phyloP scores from a whole-genome alignment of 805 yeast genomes.

The Ogataea salicorniae region DNA sequence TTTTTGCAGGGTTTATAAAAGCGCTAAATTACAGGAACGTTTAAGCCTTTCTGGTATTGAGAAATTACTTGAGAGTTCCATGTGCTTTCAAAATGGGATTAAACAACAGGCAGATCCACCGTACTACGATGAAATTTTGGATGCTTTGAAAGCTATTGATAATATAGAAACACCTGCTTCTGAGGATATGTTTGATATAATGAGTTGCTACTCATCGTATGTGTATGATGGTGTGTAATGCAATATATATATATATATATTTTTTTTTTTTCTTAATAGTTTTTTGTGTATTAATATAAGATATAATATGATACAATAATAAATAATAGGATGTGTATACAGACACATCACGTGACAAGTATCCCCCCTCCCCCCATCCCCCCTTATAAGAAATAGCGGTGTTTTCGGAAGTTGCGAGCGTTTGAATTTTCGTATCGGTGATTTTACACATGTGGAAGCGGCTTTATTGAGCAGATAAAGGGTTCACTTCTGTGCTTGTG shows the following conservation, averaged over 20 bases:
- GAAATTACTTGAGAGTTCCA: constrained; percentile 26
- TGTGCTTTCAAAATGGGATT: constrained; percentile 25
- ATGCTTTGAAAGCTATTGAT: constrained; percentile 47
- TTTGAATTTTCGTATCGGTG: not conserved
- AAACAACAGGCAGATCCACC: constrained; percentile 34
- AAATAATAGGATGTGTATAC: not conserved
- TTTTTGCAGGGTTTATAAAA: constrained; percentile 55
- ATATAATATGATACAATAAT: too few relatives aligned
- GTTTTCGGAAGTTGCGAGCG: constrained; percentile 1
- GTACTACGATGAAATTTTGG: constrained; percentile 48
- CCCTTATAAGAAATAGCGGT: not conserved
- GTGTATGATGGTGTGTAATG: constrained; percentile 8
- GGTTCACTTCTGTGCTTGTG: not conserved
- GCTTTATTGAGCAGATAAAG: not conserved
- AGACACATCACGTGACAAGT: not conserved
- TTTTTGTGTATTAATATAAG: not conserved
- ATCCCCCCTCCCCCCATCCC: too few relatives aligned
- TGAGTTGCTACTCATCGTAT: constrained; percentile 12
- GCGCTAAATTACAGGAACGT: constrained; percentile 40
- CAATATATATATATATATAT: too few relatives aligned
- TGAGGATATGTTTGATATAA: constrained; percentile 9
- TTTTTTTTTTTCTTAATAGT: not conserved
- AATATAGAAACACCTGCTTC: constrained; percentile 22
- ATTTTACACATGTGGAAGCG: not conserved
- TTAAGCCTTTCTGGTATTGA: constrained; percentile 53